These are phyloP conservation scores for Chimonanthus praecox DNA, from an alignment of 164 flowering plant species.

Conservation along the genomic window DNA sequence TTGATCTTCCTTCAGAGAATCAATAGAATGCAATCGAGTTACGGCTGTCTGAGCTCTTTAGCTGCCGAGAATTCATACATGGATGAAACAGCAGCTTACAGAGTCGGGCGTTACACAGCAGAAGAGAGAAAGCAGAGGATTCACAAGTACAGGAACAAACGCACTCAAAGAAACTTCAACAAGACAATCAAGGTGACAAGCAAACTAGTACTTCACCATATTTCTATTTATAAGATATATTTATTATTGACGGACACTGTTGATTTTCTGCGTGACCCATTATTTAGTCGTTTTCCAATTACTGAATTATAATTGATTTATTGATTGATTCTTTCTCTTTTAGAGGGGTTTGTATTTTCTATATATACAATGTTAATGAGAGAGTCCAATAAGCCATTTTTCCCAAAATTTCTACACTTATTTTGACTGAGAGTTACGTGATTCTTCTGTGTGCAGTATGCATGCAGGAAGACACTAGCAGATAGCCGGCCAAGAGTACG, in stretches of 20 bases:
- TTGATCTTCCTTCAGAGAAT: conserved; percentile 19
- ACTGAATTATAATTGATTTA: too few relatives aligned
- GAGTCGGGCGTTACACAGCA: conserved; percentile 52
- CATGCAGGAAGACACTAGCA: conserved; percentile 79
- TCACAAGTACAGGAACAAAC: conserved; percentile 62
- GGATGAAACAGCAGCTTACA: conserved; percentile 32
- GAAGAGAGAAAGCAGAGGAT: conserved; percentile 82
- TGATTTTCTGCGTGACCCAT: too few relatives aligned
- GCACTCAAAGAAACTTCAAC: conserved; percentile 82
- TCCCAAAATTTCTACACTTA: not conserved
- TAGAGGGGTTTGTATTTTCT: too few relatives aligned
- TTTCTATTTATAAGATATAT: not conserved
- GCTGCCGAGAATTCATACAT: conserved; percentile 28
- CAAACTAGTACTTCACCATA: not conserved
- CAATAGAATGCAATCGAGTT: conserved; percentile 14
- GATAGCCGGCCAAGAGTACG: conserved; percentile 76
- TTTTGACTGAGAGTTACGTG: conserved; percentile 26
- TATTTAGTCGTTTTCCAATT: too few relatives aligned
- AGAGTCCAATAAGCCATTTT: not conserved
- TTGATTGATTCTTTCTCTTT: too few relatives aligned
- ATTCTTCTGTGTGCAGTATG: conserved; percentile 49
- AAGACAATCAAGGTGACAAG: conserved; percentile 78
- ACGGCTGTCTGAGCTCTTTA: conserved; percentile 34
- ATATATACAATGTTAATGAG: too few relatives aligned
- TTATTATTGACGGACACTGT: too few relatives aligned